Conservation (phyloP, 805 yeast genomes). For the Ascoidea tarda region DNA sequence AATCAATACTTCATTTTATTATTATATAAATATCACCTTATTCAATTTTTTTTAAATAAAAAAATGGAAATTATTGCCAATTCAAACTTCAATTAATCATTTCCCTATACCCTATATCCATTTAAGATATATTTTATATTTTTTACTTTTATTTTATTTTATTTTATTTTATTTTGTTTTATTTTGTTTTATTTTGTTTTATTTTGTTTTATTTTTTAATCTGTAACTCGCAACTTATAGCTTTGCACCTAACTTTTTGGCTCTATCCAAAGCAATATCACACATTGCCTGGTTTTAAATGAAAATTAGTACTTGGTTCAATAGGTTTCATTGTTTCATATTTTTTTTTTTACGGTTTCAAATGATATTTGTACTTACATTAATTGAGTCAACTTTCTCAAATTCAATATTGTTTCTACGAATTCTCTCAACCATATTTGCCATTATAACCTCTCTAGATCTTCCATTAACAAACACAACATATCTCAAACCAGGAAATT, state of each 20-base stretch:
- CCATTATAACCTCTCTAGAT: slow-evolving; percentile 48
- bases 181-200: too few species aligned
- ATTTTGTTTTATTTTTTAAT: too few species aligned
- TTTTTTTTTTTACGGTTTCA: slow-evolving; percentile 6
- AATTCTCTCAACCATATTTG: slow-evolving; percentile 46
- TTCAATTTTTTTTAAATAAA: too few species aligned
- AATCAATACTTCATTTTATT: too few species aligned
- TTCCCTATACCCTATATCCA: too few species aligned
- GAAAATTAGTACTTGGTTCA: too few species aligned
- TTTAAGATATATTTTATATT: too few species aligned
- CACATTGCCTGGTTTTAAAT: slow-evolving; percentile 49
- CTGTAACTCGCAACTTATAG: slow-evolving; percentile 11
- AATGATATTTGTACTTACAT: slow-evolving; percentile 12
- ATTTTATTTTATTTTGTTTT: too few species aligned
- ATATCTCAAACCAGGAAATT: slow-evolving; percentile 61
- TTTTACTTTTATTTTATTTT: too few species aligned
- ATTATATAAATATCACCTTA: too few species aligned
- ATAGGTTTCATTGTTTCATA: not conserved
- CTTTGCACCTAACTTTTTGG: slow-evolving; percentile 32
- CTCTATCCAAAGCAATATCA: slow-evolving; percentile 76
- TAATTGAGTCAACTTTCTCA: slow-evolving; percentile 57
- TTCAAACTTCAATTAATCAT: too few species aligned
- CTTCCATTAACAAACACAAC: slow-evolving; percentile 88
- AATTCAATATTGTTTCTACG: slow-evolving; percentile 30
- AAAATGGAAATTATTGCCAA: too few species aligned